A percentile compares a stretch with the other conserved stretches of the same genome.
These are phyloP conservation scores for Fusarium austroafricanum DNA, from an alignment of 2,329 filamentous ascomycete species.

Conservation along the genomic window DNA sequence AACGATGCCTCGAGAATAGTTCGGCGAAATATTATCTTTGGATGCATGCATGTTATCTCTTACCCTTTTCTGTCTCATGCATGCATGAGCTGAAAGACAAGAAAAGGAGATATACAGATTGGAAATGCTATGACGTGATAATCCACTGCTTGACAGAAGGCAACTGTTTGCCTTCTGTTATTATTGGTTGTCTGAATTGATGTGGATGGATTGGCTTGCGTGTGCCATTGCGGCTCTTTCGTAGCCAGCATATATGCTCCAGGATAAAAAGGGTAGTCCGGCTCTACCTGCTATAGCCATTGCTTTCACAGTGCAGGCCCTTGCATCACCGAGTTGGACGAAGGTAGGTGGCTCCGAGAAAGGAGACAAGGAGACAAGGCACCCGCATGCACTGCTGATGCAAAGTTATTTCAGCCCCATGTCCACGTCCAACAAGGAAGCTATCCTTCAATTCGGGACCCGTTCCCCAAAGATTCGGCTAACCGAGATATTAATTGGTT, in stretches of 20 bases:
- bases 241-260: neutral
- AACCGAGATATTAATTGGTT: neutral
- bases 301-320: neutral
- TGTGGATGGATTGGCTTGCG: conserved; percentile 1
- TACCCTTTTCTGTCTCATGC: neutral
- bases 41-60: neutral
- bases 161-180: neutral
- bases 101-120: too few species aligned
- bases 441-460: neutral
- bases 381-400: neutral
- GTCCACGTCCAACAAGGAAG: neutral
- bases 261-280: neutral
- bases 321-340: too few species aligned
- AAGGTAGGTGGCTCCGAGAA: neutral
- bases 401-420: too few species aligned
- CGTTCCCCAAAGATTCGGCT: neutral
- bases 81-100: neutral
- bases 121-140: neutral
- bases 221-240: neutral
- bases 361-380: neutral
- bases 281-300: too few species aligned
- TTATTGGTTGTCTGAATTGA: neutral
- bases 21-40: neutral
- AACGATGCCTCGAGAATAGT: neutral
- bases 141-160: neutral